These are phyloP conservation scores for Mayamaea pseudoterrestris DNA, from an alignment of 108 stramenopile species.

Conservation along the genomic window DNA sequence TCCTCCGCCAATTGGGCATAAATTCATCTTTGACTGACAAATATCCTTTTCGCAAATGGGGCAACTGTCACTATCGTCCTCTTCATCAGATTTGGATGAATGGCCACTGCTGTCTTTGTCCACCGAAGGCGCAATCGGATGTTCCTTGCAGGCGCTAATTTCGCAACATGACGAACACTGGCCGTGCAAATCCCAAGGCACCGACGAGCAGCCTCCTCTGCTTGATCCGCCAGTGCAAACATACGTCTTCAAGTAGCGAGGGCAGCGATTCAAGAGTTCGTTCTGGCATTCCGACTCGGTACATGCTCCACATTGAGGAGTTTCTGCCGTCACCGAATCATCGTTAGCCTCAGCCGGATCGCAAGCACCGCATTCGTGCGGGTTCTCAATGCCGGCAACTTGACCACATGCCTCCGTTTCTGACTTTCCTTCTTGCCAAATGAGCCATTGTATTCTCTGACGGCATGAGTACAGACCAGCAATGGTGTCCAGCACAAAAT, in stretches of 20 bases:
- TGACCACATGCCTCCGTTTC: conserved; percentile 36
- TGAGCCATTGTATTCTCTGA: conserved; percentile 44
- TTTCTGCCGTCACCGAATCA: not conserved
- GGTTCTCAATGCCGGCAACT: conserved; percentile 32
- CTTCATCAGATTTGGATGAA: conserved; percentile 9
- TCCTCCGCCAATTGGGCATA: conserved; percentile 20
- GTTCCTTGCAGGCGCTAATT: conserved; percentile 19
- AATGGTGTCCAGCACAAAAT: conserved; percentile 18
- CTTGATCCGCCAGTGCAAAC: conserved; percentile 50
- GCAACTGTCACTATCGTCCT: conserved; percentile 12
- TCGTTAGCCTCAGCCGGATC: conserved; percentile 12
- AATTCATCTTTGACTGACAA: conserved; percentile 26
- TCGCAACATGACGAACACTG: conserved; percentile 49
- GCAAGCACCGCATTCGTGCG: conserved; percentile 30
- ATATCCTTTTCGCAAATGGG: conserved; percentile 27
- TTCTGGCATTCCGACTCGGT: conserved; percentile 27
- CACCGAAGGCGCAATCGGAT: not conserved
- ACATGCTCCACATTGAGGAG: conserved; percentile 27
- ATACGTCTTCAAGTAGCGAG: conserved; percentile 26
- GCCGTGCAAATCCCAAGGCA: conserved; percentile 27
- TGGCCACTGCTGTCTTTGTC: conserved; percentile 12
- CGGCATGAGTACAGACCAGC: conserved; percentile 38
- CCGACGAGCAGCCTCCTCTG: conserved; percentile 43
- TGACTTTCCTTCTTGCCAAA: conserved; percentile 15
- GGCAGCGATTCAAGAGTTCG: conserved; percentile 46